phyloP scores from a whole-genome alignment of 176 grass and related monocot species.

The sorghum (Sorghum bicolor) region Sorghum_bicolor_NCBIv3 NC_012870.2:73763001-73763500 shows the following conservation, averaged over 20 bases:
- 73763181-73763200: not conserved
- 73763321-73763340: conserved; percentile 1
- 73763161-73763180: not conserved
- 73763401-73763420: not conserved
- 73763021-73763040: no score
- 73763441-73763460: not conserved
- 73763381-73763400: conserved; percentile 12
- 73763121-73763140: not conserved
- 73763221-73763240: not conserved
- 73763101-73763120: not conserved
- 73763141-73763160: not conserved
- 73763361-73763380: conserved; percentile 15
- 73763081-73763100: not conserved
- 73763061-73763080: not conserved
- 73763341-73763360: not conserved
- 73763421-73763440: not conserved
- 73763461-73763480: not conserved
- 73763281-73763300: conserved; percentile 38
- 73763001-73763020: no score
- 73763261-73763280: not conserved
- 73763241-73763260: not conserved
- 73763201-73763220: not conserved
- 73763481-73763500: no score
- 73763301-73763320: conserved; percentile 48
- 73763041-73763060: not conserved